Conservation (phyloP, 768 basidiomycete genomes). For the Termitomyces sp. region DNA sequence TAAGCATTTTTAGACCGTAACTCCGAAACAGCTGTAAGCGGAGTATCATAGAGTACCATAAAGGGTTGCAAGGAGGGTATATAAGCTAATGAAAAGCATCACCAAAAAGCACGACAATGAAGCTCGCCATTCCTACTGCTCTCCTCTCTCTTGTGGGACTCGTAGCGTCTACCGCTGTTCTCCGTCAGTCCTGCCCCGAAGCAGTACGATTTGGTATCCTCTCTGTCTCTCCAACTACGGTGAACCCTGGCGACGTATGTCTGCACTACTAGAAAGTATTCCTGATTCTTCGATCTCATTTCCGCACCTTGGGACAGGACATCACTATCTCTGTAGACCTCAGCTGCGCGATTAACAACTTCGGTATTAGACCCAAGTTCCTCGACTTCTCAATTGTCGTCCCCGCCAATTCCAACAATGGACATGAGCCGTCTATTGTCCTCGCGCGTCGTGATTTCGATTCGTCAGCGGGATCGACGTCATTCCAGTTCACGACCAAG, state of each 20-base stretch:
- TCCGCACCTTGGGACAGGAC: not conserved
- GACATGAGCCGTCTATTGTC: slow-evolving; percentile 9
- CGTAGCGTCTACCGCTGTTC: not conserved
- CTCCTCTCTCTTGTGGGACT: slow-evolving; percentile 10
- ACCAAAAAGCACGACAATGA: slow-evolving; percentile 1
- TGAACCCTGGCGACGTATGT: slow-evolving; percentile 14
- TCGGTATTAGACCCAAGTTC: slow-evolving; percentile 7
- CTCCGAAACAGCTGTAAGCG: not conserved
- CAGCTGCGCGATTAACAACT: slow-evolving; percentile 2
- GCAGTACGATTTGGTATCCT: slow-evolving; percentile 9
- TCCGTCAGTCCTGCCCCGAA: slow-evolving; percentile 5
- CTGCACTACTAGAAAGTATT: not conserved
- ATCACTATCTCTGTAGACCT: slow-evolving; percentile 6
- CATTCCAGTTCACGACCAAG: slow-evolving; percentile 7
- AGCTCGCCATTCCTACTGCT: slow-evolving; percentile 8
- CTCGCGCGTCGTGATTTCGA: slow-evolving; percentile 9
- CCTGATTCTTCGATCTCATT: not conserved
- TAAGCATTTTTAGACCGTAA: not conserved
- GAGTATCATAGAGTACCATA: not conserved
- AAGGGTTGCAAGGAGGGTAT: not conserved
- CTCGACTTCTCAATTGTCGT: slow-evolving; percentile 12
- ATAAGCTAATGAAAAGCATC: not conserved
- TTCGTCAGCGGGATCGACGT: not conserved
- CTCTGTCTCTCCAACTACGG: slow-evolving; percentile 1
- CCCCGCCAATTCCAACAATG: slow-evolving; percentile 3